A percentile compares a stretch with the other conserved stretches of the same genome.
Evolutionary conservation across 192 early-diverging fungal species (phyloP).

Genomic region (Coemansia sp.): DNA sequence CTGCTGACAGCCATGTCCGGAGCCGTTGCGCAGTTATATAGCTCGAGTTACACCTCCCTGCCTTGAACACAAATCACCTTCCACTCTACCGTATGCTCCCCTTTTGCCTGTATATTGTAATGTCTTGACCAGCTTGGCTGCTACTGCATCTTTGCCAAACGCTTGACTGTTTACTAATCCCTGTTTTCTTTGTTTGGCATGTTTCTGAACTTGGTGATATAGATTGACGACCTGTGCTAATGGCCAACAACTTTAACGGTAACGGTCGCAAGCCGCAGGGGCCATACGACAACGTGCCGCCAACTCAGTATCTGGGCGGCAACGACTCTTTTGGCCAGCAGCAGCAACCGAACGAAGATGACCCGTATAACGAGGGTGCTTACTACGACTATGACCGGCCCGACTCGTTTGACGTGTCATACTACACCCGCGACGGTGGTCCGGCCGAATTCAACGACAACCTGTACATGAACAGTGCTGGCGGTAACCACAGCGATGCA

Average conservation of each 20-base stretch:
- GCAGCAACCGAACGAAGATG: slow-evolving; percentile 26
- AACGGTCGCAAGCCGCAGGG: slow-evolving; percentile 30
- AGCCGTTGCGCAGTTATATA: slow-evolving; percentile 1
- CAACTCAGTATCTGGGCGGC: slow-evolving; percentile 53
- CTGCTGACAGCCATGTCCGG: slow-evolving; percentile 7
- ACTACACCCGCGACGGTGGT: slow-evolving; percentile 46
- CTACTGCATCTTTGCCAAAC: slow-evolving; percentile 1
- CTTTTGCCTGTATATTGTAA: slow-evolving; percentile 2
- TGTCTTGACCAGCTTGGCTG: neutral
- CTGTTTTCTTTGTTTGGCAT: neutral
- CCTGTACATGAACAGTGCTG: slow-evolving; percentile 37
- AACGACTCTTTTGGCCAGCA: slow-evolving; percentile 23
- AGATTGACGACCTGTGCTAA: slow-evolving; percentile 13
- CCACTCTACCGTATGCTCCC: neutral
- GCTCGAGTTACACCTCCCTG: neutral
- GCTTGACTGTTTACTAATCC: slow-evolving; percentile 10
- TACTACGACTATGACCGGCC: slow-evolving; percentile 53
- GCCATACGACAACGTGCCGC: slow-evolving; percentile 49
- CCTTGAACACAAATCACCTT: neutral
- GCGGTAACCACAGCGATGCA: slow-evolving; percentile 29
- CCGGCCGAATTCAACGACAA: slow-evolving; percentile 36
- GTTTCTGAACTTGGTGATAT: neutral
- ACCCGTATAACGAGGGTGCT: slow-evolving; percentile 51
- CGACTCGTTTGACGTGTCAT: slow-evolving; percentile 59
- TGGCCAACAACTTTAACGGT: slow-evolving; percentile 40